phyloP scores from a whole-genome alignment of 2,329 filamentous ascomycete species.

The Hysterium pulicare region DNA sequence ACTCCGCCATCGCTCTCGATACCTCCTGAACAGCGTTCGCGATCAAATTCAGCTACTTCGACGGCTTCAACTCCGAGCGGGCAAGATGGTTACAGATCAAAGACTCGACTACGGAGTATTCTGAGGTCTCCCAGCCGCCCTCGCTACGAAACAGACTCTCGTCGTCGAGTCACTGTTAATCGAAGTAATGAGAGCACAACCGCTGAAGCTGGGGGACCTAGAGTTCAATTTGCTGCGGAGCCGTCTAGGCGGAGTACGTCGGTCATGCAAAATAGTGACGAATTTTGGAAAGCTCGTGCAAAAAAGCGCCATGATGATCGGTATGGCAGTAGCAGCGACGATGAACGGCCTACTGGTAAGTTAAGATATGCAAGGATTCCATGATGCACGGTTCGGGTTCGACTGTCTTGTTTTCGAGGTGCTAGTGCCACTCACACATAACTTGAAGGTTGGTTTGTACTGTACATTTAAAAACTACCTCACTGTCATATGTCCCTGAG shows the following conservation, averaged over 20 bases:
- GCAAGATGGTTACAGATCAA: too few relatives aligned
- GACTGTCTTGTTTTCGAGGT: neutral
- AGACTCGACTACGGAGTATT: constrained; percentile 22
- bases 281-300: constrained; percentile 1
- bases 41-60: constrained; percentile 8
- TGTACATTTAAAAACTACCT: too few relatives aligned
- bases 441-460: too few relatives aligned
- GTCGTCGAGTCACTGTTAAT: constrained; percentile 10
- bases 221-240: constrained; percentile 26
- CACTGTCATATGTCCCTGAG: too few relatives aligned
- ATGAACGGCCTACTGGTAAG: neutral
- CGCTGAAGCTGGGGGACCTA: constrained; percentile 27
- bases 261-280: neutral
- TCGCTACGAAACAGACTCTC: constrained; percentile 16
- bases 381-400: neutral
- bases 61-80: neutral
- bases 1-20: constrained; percentile 7
- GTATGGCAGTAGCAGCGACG: neutral
- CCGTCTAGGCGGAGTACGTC: neutral
- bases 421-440: neutral
- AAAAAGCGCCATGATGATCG: neutral
- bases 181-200: constrained; percentile 24
- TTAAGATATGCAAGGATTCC: neutral
- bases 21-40: too few relatives aligned
- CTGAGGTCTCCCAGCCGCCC: constrained; percentile 17